Base-by-base conservation (phyloP, 192 early-diverging fungal genomes). In the Gigaspora rosea region DNA sequence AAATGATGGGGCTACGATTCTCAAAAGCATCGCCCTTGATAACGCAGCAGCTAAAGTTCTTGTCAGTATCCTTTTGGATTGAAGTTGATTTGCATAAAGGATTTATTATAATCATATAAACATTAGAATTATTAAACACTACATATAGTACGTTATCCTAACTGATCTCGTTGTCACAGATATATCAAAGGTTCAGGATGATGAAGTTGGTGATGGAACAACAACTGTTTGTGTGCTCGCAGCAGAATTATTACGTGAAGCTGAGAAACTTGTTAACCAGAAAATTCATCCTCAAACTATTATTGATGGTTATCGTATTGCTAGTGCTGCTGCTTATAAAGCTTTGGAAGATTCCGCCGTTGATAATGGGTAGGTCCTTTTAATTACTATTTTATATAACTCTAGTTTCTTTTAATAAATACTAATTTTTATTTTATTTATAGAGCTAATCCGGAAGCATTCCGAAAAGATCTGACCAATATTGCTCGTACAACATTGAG, bases 181-280 rank as follows among this genome's bases (percentile, higher is more conserved):
- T 89, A 95, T 98, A 76, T 97, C 96, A 62, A 99, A 99, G 84
- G 96, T 98, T 56, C 97, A 99, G 86, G 97, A 99, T 86, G 96
- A 99, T 82, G 97, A 99, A 85, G 96, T 99, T 32, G 97, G 97
- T 51, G 97, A 99, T 85, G 97, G 97, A 62, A 99, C 97, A n/a
- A 99, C 97, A 41, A 97, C 96, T 2, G 97, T 99, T 16, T 97
- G 96, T 82, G 95, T 99, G 46, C 88, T 99, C 66, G 97, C 96
- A 4, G 94, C 96, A 8, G 97, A 99, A 85, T 85, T 98, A 66
- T 88, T 99, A 76, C 86, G 96, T 49, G 94, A 97, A 87, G 96
- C 93, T 16, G 96, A 99, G 81, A 87, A 90, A 80, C 86, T 99
- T 33, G 89, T 99, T 78, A 91, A 92, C 79, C 92, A 95, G 82